Evolutionary conservation across 2,329 filamentous ascomycete species (phyloP), one percentile per base, ranked within the genome.

Genomic region (Akanthomyces lecanii): DNA sequence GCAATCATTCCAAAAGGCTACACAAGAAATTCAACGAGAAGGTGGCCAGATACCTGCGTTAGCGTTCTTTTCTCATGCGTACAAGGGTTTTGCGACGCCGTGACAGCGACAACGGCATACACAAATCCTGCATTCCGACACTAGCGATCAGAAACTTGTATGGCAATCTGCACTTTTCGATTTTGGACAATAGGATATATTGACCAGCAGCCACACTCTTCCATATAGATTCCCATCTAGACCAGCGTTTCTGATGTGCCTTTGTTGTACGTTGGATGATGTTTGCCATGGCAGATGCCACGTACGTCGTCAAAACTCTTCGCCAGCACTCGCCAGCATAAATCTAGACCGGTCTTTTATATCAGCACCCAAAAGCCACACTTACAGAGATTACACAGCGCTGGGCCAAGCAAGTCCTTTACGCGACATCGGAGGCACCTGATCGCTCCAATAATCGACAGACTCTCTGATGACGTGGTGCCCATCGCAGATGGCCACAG

Each of bases 231-330:
- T 30, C 21, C 18, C 28, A 30, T 21, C 30, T 14, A 25, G 28
- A 18, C 3, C 38, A 23, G 10, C n/a, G 12, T 11, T 16, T 2
- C 42, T 48, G 42, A 14, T 11, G 16, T 18, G 5, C 30, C 11
- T 8, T 10, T 21, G 45, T 59, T 25, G 56, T 51, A 59, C 56
- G 10, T 10, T 12, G 21, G 28, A 21, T 16, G 3, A 23, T 50
- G 47, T 51, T 59, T 59, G 47, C 56, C 45, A 40, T 16, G 23
- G 7, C 33, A 30, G 25, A 59, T 6, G 56, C 56, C n/a, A 59
- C 45, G 7, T 5, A 40, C 1, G 36, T 23, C 33, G 33, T 11
- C 7, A 36, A 36, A 2, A 11, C 33, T 36, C 33, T 36, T 36
- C 33, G 33, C 33, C 33, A 11, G 33, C 33, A 4, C 7, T 36